Evolutionary conservation across 2,329 filamentous ascomycete genomes (phyloP), one percentile per base, ranked within the genome.

Genomic region (Phoma sp.): DNA sequence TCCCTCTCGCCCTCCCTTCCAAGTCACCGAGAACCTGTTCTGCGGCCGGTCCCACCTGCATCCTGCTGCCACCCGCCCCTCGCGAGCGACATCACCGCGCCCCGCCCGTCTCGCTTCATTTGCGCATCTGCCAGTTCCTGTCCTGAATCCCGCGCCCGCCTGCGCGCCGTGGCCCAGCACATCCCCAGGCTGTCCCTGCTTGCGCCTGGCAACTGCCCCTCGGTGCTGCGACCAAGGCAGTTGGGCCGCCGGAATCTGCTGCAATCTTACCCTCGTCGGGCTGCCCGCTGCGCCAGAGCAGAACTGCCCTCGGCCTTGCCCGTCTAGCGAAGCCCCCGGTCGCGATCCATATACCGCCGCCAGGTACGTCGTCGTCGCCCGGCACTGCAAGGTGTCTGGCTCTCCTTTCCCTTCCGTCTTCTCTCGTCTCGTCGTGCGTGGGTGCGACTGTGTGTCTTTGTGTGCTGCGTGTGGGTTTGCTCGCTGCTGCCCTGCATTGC

Each of bases 361-460:
- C 57, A 74, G 73, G 72, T 74, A 74, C 62, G 72, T 74, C 55
- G 51, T 67, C 18, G 18, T 30, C 30, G 40, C 69, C 51, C 60
- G 64, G 46, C 66, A 61, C 44, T 61, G 37, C 61, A 66, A 65
- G 24, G 58, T 61, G 55, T 58, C 65, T 62, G 68, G 63, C 48
- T 56, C 59, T 55, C 55, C 60, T 38, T 52, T 39, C 38, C 33
- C 10, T 39, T 40, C 50, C 25, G 18, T 18, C 18, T 18, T 18
- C 11, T 27, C 35, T 11, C 37, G 13, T 41, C 37, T 24, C 18
- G 18, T 37, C 3, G 4, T 11, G 13, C 27, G 23, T n/a, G 25
- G 23, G 7, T 7, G 22, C 18, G 18, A 6, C 23, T 13, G 7
- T 41, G 39, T n/a, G 23, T 36, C 49, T 48, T 25, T 18, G 18